Base-by-base conservation (phyloP, 306 rosid species). In the Gleditsia sinensis region DNA sequence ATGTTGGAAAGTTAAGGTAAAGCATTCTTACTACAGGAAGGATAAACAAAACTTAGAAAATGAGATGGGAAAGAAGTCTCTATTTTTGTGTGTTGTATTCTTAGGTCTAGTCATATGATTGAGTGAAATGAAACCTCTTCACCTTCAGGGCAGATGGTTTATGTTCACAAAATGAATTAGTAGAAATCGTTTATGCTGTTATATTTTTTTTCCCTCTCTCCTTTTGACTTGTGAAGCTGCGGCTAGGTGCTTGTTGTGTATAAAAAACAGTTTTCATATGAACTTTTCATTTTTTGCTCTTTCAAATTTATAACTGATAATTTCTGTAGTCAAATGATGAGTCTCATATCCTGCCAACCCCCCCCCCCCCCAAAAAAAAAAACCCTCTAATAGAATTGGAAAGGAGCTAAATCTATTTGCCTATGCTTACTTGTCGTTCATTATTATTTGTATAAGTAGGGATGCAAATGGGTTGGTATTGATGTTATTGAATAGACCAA, bases 1-100 rank as follows among this genome's bases (percentile, higher is more conserved):
- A 92, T 76, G 83, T 95, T 63, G 99, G 99, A 76, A 95, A 95
- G 83, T 74, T 95, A 78, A 90, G 97, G 99, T 92, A 82, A 82
- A 74, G 5, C 54, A 76, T 53, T 81, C 36, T 68, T 71, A 17
- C 49, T 16, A 14, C 32, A 48, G 19, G 37, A 66, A 46, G 23
- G 81, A 87, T 69, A 79, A 40, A 68, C 32, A 50, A 36, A 27
- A 17, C 39, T 32, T 55, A 30, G 48, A 57, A n/a, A 64, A 36
- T 64, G 42, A 53, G 59, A 56, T 45, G 10, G 43, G 40, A 20
- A n/a, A 54, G 57, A 63, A 9, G 1, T 50, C 36, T 17, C 9
- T 39, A 8, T 51, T 50, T 37, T 27, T 53, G 9, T 36, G 16
- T 43, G 49, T 55, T 60, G 54, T 34, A 17, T 51, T 36, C 7